Base-by-base conservation (phyloP, 2,329 filamentous ascomycete genomes). In the Cryphonectria naterciae region DNA sequence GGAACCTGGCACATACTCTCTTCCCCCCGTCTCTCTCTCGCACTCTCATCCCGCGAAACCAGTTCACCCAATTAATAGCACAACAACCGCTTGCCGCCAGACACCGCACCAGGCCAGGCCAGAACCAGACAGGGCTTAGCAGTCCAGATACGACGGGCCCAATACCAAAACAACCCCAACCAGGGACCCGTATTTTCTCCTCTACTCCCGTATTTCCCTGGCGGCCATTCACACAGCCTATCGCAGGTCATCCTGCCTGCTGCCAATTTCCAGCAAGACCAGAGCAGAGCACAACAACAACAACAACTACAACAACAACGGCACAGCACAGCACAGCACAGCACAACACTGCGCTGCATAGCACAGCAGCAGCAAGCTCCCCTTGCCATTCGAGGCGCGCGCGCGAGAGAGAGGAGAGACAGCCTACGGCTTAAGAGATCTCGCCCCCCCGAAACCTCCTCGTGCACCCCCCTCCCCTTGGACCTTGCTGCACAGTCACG, bases 171-270 rank as follows among this genome's bases (percentile, higher is more conserved):
- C n/a, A 64, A n/a, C 41, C 43, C 35, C 46, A 56, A 25, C 46
- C 22, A 19, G 46, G 46, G 64, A 56, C 19, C 35, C 61, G 37
- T 64, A 19, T 64, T 43, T 43, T 64, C 61, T 64, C 37, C 61
- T 64, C 37, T 43, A 41, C n/a, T 39, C 37, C 39, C 77, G 76
- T 75, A 74, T 74, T 74, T 74, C 75, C 74, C 77, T 71, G 67
- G 75, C 78, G 74, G 79, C 80, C 80, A 82, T 78, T 82, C 79
- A 82, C 70, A 79, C 78, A 75, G 73, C 74, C 75, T 76, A 76
- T 75, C 75, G 75, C 78, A 67, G 63, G n/a, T 69, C 64, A 32
- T 75, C 74, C 73, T 70, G 77, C 73, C 75, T 75, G 74, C 74
- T 70, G 68, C 74, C 71, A 73, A 69, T 74, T 74, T 73, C 68